phyloP scores from a whole-genome alignment of 2,329 filamentous ascomycete species.

The Diaporthe citriasiana region DNA sequence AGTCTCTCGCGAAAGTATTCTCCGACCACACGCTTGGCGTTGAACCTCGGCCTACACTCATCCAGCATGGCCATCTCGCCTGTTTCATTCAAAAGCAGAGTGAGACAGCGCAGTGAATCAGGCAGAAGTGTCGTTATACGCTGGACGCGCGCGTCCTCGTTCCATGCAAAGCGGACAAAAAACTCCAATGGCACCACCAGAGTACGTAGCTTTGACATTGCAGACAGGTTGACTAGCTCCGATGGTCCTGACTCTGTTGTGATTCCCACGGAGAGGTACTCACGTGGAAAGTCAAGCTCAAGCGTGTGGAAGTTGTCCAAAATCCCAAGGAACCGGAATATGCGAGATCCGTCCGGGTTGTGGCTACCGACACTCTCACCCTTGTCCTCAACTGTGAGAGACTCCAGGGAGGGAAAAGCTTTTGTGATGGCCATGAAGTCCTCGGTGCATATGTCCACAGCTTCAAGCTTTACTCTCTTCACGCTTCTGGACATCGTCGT shows the following conservation, averaged over 20 bases:
- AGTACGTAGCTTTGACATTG: background rate
- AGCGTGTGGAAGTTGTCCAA: conserved; percentile 5
- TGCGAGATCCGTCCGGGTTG: background rate
- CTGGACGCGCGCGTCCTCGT: too few species aligned
- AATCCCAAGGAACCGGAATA: background rate
- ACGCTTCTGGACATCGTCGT: background rate
- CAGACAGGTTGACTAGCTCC: background rate
- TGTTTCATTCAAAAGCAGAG: background rate
- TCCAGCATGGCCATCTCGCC: too few species aligned
- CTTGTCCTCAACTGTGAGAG: background rate
- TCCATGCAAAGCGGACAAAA: background rate
- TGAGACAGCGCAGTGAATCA: background rate
- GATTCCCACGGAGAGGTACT: background rate
- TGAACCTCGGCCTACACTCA: rapidly evolving
- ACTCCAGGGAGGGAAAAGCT: background rate
- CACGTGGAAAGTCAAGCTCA: background rate
- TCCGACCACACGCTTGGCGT: background rate
- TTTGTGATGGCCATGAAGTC: background rate
- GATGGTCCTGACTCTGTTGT: background rate
- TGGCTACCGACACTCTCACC: too few species aligned
- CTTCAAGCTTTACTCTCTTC: background rate
- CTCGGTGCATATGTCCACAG: rapidly evolving
- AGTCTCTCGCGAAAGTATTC: background rate
- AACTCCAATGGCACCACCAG: conserved; percentile 1
- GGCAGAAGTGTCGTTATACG: background rate